Base-by-base conservation (phyloP, 805 yeast genomes). In the Saccharomycopsis sp. region DNA sequence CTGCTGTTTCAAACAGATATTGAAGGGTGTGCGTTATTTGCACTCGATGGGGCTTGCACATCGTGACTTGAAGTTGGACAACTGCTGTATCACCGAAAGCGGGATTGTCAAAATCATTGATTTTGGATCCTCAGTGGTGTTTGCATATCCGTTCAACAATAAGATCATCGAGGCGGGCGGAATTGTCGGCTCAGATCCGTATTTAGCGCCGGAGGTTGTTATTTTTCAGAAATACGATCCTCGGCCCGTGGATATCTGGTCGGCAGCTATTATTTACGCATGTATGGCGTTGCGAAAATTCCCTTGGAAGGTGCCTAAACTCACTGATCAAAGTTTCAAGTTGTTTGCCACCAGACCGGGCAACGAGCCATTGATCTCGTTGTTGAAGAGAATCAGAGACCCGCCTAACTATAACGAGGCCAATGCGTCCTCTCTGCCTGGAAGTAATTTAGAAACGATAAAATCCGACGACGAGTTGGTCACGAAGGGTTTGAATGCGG, bases 231-330 rank as follows among this genome's bases (percentile, higher is more conserved):
- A 86, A 62, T 91, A 91, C 68, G 96, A 89, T 69, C 97, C 97
- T 15, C 79, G 96, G 63, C 96, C 97, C 0, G 96, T 91, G 3
- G 97, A 91, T 73, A 82, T 91, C 52, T 91, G 97, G 97, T 88
- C 96, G 3, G 84, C 84, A 38, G 97, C 96, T 7, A 89, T 91
- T 60, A 88, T 91, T 54, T 88, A 87, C 72, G 89, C 96, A 64
- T 91, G 97, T 75, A 90, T 91, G 97, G 82, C 89, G 60, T 76
- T 91, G 70, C 86, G 89, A 68, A 87, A 90, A 73, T 91, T 91
- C 73, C 97, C 97, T 7, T 91, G 97, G 97, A 90, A 89, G 69
- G 89, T 89, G 5, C 97, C 97, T 7, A 86, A 89, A 67, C 71
- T 84, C 55, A 77, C 86, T 55, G 97, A 91, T 71, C 82, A 84